Conservation (phyloP, 2,329 filamentous ascomycete genomes). For the Claviceps lovelessii region DNA sequence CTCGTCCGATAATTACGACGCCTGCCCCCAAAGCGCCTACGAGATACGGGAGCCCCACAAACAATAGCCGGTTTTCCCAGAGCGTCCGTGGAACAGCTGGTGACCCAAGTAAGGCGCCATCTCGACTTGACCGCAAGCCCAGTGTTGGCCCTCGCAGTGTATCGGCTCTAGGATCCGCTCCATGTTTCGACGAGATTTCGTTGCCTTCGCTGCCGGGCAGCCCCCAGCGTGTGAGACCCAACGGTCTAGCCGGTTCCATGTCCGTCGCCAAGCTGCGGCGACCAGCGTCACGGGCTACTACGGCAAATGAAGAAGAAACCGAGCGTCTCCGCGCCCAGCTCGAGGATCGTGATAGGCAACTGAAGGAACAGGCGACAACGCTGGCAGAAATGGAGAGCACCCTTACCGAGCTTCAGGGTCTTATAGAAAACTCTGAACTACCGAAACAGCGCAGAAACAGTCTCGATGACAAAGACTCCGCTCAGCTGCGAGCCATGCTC, state of each 20-base stretch:
- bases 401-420: conserved; percentile 57
- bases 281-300: conserved; percentile 38
- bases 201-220: conserved; percentile 29
- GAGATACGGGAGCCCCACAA: conserved; percentile 30
- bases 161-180: conserved; percentile 41
- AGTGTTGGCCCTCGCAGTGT: conserved; percentile 43
- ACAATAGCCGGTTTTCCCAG: conserved; percentile 40
- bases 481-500: conserved; percentile 66
- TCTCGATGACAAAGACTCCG: conserved; percentile 55
- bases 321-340: conserved; percentile 59
- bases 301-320: conserved; percentile 53
- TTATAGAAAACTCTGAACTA: conserved; percentile 48
- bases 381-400: conserved; percentile 83
- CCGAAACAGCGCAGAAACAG: conserved; percentile 28
- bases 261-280: conserved; percentile 42
- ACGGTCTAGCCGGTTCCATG: conserved; percentile 38
- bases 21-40: conserved; percentile 19
- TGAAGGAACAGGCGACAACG: conserved; percentile 75
- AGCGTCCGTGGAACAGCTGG: conserved; percentile 47
- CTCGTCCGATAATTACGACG: conserved; percentile 40
- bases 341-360: conserved; percentile 69
- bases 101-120: conserved; percentile 44
- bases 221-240: conserved; percentile 36
- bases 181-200: conserved; percentile 42
- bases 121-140: conserved; percentile 33